These are phyloP conservation scores for Fusarium clavum DNA, from an alignment of 2,329 filamentous ascomycete genomes.

Conservation along the genomic window DNA sequence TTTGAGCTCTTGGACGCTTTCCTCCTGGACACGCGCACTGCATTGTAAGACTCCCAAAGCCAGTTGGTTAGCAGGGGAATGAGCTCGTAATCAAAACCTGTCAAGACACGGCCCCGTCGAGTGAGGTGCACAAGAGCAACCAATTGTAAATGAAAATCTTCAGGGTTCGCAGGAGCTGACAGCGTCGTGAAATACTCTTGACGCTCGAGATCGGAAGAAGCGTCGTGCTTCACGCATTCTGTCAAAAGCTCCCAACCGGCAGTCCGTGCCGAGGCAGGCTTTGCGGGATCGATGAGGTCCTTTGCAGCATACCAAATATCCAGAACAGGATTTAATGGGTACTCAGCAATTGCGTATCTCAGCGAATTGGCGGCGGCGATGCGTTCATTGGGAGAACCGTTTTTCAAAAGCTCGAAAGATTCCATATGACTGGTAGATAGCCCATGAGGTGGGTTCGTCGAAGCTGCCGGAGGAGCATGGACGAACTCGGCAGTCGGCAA, in stretches of 20 bases:
- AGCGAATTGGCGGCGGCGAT: conserved; percentile 69
- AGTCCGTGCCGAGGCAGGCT: conserved; percentile 64
- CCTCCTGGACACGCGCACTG: conserved; percentile 64
- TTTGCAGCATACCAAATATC: conserved; percentile 75
- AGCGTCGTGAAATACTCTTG: conserved; percentile 74
- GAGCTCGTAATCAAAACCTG: conserved; percentile 75
- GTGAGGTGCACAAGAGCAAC: conserved; percentile 71
- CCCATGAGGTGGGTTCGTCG: conserved; percentile 53
- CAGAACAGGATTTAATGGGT: conserved; percentile 68
- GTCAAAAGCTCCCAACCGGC: conserved; percentile 75
- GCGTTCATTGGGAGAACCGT: conserved; percentile 64
- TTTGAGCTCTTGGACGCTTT: conserved; percentile 55
- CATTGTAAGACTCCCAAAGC: conserved; percentile 67
- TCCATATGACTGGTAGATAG: conserved; percentile 65
- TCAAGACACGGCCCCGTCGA: conserved; percentile 69
- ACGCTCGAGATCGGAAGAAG: conserved; percentile 74
- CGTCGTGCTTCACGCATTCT: conserved; percentile 72
- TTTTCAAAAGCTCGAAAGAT: conserved; percentile 65
- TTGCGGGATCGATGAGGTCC: conserved; percentile 70
- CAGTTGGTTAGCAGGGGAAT: conserved; percentile 71
- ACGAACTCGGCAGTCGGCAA: conserved; percentile 59
- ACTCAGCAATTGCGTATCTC: conserved; percentile 67
- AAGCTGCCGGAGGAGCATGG: conserved; percentile 55
- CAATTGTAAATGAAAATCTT: conserved; percentile 76
- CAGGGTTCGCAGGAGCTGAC: conserved; percentile 64